Conservation (phyloP, 169 alveolate species). For the Eimeria falciformis region DNA sequence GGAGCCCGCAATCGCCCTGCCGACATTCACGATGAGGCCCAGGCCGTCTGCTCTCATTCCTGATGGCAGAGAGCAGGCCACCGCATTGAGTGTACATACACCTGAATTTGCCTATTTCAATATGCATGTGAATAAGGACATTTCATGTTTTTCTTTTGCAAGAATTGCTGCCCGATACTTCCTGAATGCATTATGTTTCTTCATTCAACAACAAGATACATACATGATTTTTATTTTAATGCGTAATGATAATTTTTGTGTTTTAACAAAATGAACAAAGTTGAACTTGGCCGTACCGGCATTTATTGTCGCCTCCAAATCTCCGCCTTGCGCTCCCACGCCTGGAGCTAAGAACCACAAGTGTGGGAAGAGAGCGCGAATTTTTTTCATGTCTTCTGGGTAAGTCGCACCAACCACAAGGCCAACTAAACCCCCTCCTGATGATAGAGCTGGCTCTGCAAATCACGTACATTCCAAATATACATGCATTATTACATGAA, state of each 20-base stretch:
- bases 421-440: constrained; percentile 76
- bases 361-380: constrained; percentile 77
- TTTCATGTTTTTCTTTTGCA: too few species aligned
- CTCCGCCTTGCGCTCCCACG: constrained; percentile 86
- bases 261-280: too few species aligned
- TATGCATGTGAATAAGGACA: too few species aligned
- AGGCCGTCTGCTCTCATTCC: constrained; percentile 77
- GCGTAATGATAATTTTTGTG: too few species aligned
- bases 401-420: constrained; percentile 84
- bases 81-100: too few species aligned
- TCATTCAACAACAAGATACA: too few species aligned
- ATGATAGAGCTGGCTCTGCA: constrained; percentile 45
- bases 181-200: too few species aligned
- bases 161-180: too few species aligned
- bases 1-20: constrained; percentile 76
- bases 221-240: too few species aligned
- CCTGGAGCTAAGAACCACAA: constrained; percentile 84
- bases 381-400: constrained; percentile 79
- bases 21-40: constrained; percentile 81
- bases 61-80: neutral
- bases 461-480: too few species aligned
- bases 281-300: constrained; percentile 60
- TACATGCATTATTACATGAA: too few species aligned
- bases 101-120: too few species aligned
- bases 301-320: constrained; percentile 75